These are phyloP conservation scores for Warburgia ugandensis DNA, from an alignment of 164 flowering plant species.

Conservation along the genomic window DNA sequence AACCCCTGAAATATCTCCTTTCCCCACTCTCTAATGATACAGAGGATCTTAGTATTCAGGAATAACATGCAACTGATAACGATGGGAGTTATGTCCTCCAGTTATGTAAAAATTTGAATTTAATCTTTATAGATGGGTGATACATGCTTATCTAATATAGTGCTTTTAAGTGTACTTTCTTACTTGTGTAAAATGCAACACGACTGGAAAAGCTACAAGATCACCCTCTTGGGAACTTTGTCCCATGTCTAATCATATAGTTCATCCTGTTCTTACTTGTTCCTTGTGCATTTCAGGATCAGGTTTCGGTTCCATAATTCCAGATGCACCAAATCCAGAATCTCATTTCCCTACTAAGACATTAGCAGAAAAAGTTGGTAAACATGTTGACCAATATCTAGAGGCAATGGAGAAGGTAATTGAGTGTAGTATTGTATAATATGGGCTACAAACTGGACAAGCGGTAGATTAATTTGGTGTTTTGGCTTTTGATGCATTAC, in stretches of 20 bases:
- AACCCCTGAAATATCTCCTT: too few relatives aligned
- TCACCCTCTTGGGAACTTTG: background rate
- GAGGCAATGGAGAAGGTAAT: conserved; percentile 94
- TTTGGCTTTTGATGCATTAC: background rate
- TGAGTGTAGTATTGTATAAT: background rate
- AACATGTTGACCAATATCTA: conserved; percentile 53
- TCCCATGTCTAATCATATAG: background rate
- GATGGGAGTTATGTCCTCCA: too few relatives aligned
- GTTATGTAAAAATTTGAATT: too few relatives aligned
- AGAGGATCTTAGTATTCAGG: too few relatives aligned
- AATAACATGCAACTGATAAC: too few relatives aligned
- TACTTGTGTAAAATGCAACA: background rate
- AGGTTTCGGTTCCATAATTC: conserved; percentile 64
- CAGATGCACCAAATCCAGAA: conserved; percentile 60
- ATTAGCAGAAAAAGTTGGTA: conserved; percentile 54
- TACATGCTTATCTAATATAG: background rate
- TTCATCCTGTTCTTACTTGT: background rate
- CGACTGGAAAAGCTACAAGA: background rate
- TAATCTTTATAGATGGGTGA: background rate
- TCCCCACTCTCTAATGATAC: too few relatives aligned
- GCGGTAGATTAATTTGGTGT: background rate
- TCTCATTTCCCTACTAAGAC: conserved; percentile 47
- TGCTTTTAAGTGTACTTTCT: background rate
- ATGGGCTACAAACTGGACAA: background rate
- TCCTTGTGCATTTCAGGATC: conserved; percentile 4